phyloP scores from a whole-genome alignment of 352 stramenopile genomes.

The Plasmopara muralis region DNA sequence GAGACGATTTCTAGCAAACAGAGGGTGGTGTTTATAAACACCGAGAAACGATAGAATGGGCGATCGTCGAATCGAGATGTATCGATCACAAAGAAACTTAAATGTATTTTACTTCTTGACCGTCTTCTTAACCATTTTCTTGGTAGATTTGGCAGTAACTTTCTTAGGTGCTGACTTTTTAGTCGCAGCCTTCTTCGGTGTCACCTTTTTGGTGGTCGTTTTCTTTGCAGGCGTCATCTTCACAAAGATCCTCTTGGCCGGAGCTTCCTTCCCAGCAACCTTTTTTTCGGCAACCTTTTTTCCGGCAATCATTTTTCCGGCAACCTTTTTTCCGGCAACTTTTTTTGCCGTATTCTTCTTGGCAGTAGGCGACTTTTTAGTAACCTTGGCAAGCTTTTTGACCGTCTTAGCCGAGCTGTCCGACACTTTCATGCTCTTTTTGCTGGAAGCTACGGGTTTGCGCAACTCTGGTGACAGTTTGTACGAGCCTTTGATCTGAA shows the following conservation, averaged over 20 bases:
- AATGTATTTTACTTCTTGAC: constrained; percentile 46
- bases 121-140: constrained; percentile 7
- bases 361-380: constrained; percentile 42
- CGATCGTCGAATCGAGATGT: constrained; percentile 8
- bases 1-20: constrained; percentile 27
- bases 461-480: constrained; percentile 65
- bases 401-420: constrained; percentile 34
- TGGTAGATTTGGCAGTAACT: constrained; percentile 9
- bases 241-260: constrained; percentile 54
- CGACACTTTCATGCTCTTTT: constrained; percentile 61
- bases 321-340: constrained; percentile 52
- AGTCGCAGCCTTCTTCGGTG: neutral
- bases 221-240: constrained; percentile 73
- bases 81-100: constrained; percentile 23
- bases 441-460: constrained; percentile 53
- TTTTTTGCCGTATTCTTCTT: constrained; percentile 71
- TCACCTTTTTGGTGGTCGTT: constrained; percentile 39
- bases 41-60: constrained; percentile 38
- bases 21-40: constrained; percentile 88
- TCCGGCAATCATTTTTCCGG: constrained; percentile 25
- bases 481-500: constrained; percentile 83
- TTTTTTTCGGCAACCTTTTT: constrained; percentile 28
- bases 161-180: constrained; percentile 36
- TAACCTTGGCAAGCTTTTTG: constrained; percentile 44
- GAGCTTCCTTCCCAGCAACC: constrained; percentile 54